Base-by-base conservation (phyloP, 2,329 filamentous ascomycete species). In the Juglanconis sp. region DNA sequence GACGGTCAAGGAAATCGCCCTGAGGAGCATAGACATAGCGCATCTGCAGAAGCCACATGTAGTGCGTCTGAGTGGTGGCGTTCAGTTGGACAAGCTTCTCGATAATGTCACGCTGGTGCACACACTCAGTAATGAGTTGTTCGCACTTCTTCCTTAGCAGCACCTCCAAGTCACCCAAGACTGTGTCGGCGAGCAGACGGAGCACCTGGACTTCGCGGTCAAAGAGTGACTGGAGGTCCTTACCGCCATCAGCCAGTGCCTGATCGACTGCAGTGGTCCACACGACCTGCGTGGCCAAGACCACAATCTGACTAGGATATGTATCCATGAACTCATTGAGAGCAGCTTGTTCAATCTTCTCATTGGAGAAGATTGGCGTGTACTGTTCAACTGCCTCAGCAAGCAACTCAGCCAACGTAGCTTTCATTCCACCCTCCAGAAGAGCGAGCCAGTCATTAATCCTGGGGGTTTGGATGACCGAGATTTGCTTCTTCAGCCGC, bases 391-490 rank as follows among this genome's bases (percentile, higher is more conserved):
- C 83, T 2, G 95, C 94, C 72, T 98, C 93, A 3, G 88, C 87
- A 35, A 99, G 83, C 34, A 96, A 81, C 72, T 98, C 94, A 0
- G 95, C 95, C 17, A 99, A 83, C 0, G 95, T 96, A 38, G 87
- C 83, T 74, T 97, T 97, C 93, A 99, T 98, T 66, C 89, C 96
- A 61, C 80, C 87, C 73, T 99, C 95, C 36, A 99, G 79, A 4
- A 96, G 87, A 35, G 91, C 90, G n/a, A 99, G 83, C 95, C 95
- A 99, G 74, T 99, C 95, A 69, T 99, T 99, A 80, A 99, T 97
- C 69, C 92, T 90, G 0, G 96, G 96, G 1, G 92, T 96, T 75
- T 96, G 96, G 68, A 92, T 84, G 53, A 99, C 81, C 15, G 92
- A 96, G 63, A 99, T 94, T 56, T 95, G 90, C 69, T 90, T 94